Evolutionary conservation across 768 basidiomycete species (phyloP), one percentile per base, ranked within the genome.

Genomic region (Suillus discolor): DNA sequence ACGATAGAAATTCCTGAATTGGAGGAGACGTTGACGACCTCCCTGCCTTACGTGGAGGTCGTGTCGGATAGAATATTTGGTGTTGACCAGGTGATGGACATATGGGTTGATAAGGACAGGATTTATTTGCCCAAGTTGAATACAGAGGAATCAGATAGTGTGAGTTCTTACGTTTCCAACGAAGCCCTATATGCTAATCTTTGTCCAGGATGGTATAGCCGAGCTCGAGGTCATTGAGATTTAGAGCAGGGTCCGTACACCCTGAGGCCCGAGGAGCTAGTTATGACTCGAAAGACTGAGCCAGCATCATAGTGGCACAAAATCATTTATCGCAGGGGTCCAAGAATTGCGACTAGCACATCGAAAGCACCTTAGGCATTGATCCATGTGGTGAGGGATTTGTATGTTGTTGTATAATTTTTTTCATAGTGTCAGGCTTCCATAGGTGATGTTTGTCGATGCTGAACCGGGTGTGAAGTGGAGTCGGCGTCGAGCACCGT

Each of bases 291-390:
- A 11, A 23, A 16, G 11, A 38, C n/a, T 15, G 8, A n/a, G 6
- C 23, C n/a, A 28, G 11, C 4, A 31, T 18, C 16, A 34, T 54
- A 55, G 53, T 34, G 31, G 18, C 20, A 7, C 31, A 34, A 6
- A 2, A 28, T 60, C 25, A 60, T 41, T 11, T 25, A 13, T 15
- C 8, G 8, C 57, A 39, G 34, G n/a, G 31, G 31, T 31, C 31
- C 31, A 31, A 31, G 31, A 31, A 31, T 31, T 5, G 31, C 31
- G 31, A 31, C 31, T 31, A 31, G 31, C 31, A 31, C 31, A 4
- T 6, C 31, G 1, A 73, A 68, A 57, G 31, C 49, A 23, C 71
- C 70, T 45, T 74, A 65, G 64, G 61, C 53, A 38, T 71, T 67
- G 51, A 53, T 34, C n/a, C 3, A 23, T 57, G 23, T 57, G 57